These are phyloP conservation scores for Colletotrichum australisinense DNA, from an alignment of 2,329 filamentous ascomycete species.

Conservation along the genomic window DNA sequence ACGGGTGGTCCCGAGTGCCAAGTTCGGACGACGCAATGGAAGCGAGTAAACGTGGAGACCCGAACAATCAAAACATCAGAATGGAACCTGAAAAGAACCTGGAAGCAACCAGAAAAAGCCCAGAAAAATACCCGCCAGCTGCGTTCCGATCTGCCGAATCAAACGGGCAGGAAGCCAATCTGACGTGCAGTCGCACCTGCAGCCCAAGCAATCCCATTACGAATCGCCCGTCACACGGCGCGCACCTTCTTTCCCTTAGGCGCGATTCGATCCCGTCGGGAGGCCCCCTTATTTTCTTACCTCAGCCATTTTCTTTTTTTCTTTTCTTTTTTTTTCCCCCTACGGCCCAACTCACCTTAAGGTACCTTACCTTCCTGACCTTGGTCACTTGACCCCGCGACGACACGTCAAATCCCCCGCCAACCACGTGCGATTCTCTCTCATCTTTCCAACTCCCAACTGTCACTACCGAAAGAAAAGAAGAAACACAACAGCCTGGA, in stretches of 20 bases:
- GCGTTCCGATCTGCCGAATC: conserved; percentile 11
- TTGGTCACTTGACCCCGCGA: conserved; percentile 30
- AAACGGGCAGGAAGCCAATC: conserved; percentile 20
- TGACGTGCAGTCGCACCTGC: conserved; percentile 23
- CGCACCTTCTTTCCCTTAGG: neutral
- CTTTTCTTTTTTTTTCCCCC: conserved; percentile 2
- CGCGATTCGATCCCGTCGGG: neutral
- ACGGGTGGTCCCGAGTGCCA: conserved; percentile 28
- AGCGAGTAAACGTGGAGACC: neutral
- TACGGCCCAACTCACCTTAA: neutral
- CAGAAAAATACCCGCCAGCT: neutral
- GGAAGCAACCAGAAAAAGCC: neutral
- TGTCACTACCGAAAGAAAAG: conserved; percentile 21
- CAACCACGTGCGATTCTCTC: neutral
- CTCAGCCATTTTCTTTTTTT: neutral
- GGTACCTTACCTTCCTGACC: neutral
- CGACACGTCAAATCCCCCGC: neutral
- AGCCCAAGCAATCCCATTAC: conserved; percentile 24
- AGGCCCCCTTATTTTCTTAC: neutral
- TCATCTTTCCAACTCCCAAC: neutral
- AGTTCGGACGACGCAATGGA: conserved; percentile 8
- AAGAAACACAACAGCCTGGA: neutral
- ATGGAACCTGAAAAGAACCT: neutral
- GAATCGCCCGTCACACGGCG: conserved; percentile 21
- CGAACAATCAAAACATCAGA: neutral